These are phyloP conservation scores for Borealophlyctis nickersoniae DNA, from an alignment of 192 early-diverging fungal genomes.

Conservation along the genomic window DNA sequence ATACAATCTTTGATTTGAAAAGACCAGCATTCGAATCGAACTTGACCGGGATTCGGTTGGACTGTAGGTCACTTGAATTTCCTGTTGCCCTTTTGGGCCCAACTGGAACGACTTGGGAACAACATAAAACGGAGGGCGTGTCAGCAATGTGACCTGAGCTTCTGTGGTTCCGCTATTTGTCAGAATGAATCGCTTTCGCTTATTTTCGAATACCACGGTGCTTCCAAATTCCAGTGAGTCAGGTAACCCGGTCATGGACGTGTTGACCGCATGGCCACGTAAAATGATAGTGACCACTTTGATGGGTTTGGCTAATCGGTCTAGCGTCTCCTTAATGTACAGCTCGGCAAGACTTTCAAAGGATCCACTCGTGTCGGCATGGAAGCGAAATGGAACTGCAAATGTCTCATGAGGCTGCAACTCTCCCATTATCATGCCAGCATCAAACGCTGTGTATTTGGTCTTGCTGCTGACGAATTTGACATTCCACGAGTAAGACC, in stretches of 20 bases:
- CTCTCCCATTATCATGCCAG: constrained; percentile 44
- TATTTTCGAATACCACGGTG: constrained; percentile 45
- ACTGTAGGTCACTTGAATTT: constrained; percentile 42
- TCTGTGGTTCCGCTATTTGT: constrained; percentile 52
- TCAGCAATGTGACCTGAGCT: constrained; percentile 42
- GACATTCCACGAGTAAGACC: constrained; percentile 48
- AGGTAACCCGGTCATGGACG: constrained; percentile 47
- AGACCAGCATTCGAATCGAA: constrained; percentile 42
- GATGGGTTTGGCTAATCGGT: constrained; percentile 41
- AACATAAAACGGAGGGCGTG: constrained; percentile 47
- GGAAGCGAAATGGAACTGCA: constrained; percentile 47
- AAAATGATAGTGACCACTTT: constrained; percentile 42
- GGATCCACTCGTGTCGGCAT: constrained; percentile 41
- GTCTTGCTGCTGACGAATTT: constrained; percentile 41
- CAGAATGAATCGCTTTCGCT: constrained; percentile 35
- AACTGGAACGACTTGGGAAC: constrained; percentile 43
- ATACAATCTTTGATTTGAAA: constrained; percentile 57
- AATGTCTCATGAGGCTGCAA: constrained; percentile 45
- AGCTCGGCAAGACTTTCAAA: constrained; percentile 53
- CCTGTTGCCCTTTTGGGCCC: constrained; percentile 39
- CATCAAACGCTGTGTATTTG: constrained; percentile 51
- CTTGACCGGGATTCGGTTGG: constrained; percentile 50
- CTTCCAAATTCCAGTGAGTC: constrained; percentile 57
- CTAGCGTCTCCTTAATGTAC: constrained; percentile 42
- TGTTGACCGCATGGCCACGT: constrained; percentile 46